phyloP scores from a whole-genome alignment of 257 asterid genomes.

The Thymus quinquecostatus region DNA sequence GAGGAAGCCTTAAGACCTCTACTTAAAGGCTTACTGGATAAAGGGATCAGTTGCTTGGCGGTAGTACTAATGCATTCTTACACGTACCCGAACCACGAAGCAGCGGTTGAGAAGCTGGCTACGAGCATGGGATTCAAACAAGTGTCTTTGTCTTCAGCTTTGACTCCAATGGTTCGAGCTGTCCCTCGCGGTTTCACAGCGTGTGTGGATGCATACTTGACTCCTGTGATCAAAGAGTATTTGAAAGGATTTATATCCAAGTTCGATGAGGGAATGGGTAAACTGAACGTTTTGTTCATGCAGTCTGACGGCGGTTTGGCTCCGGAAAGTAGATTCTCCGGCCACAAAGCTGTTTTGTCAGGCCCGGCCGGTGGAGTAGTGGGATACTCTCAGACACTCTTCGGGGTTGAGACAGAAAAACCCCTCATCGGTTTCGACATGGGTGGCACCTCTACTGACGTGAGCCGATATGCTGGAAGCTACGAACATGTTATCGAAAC shows the following conservation, averaged over 20 bases:
- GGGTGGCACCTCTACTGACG: conserved; percentile 99
- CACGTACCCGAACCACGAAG: conserved; percentile 85
- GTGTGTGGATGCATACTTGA: conserved; percentile 92
- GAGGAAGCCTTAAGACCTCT: conserved; percentile 63
- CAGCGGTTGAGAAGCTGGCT: conserved; percentile 67
- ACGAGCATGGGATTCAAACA: conserved; percentile 84
- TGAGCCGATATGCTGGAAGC: conserved; percentile 92
- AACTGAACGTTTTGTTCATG: conserved; percentile 86
- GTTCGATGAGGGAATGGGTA: conserved; percentile 75
- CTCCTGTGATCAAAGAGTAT: conserved; percentile 91
- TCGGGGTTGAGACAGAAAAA: conserved; percentile 77
- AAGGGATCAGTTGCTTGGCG: conserved; percentile 82
- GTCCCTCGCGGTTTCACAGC: conserved; percentile 99
- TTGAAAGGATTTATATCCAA: conserved; percentile 88
- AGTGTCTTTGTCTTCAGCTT: conserved; percentile 87
- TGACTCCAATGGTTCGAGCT: conserved; percentile 98
- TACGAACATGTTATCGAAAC: conserved; percentile 95
- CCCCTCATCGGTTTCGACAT: conserved; percentile 97
- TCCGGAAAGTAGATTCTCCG: conserved; percentile 91
- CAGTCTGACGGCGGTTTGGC: conserved; percentile 99
- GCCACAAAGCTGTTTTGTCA: conserved; percentile 95
- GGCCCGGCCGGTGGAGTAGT: conserved; percentile 99
- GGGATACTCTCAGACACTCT: conserved; percentile 94
- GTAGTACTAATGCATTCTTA: conserved; percentile 92
- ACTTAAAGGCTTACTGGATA: conserved; percentile 63